phyloP scores from a whole-genome alignment of 805 yeast genomes.

The Wickerhamia fluorescens region DNA sequence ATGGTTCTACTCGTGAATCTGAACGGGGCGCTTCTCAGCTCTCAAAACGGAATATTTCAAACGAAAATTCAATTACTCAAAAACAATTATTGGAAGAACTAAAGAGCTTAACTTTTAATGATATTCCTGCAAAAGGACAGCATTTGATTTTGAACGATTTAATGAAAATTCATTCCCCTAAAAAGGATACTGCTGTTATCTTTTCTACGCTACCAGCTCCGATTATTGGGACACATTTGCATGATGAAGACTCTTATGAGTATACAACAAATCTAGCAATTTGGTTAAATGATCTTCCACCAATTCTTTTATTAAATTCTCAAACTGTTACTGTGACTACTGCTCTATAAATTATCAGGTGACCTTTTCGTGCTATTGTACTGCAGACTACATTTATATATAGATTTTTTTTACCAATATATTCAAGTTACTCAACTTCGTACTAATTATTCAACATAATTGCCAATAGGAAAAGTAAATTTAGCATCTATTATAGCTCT shows the following conservation, averaged over 20 bases:
- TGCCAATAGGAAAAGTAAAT: no score
- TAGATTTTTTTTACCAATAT: conserved; percentile 1
- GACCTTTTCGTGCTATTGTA: no score
- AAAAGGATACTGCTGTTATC: conserved; percentile 54
- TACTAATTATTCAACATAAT: no score
- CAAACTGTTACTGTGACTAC: conserved; percentile 96
- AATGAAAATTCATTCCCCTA: conserved; percentile 58
- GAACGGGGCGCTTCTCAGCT: no score
- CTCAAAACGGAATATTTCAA: no score
- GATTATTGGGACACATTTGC: conserved; percentile 68
- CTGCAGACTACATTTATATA: conserved; percentile 1
- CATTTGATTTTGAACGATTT: conserved; percentile 82
- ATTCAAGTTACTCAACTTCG: conserved; percentile 1
- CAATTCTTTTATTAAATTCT: conserved; percentile 75
- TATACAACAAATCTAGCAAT: conserved; percentile 70
- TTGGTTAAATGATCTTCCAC: conserved; percentile 81
- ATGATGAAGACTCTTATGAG: conserved; percentile 60
- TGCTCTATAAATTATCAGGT: conserved; percentile 64
- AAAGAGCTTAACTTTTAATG: conserved; percentile 55
- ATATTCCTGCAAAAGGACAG: conserved; percentile 87
- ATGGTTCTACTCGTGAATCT: no score
- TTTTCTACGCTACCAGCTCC: conserved; percentile 93
- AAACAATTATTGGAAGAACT: conserved; percentile 34
- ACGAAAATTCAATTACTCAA: conserved; percentile 24
- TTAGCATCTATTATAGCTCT: no score